A percentile compares a stretch with the other conserved stretches of the same genome.
Evolutionary conservation across 2,329 filamentous ascomycete genomes (phyloP).

Genomic region (Colletotrichum echinochloae): DNA sequence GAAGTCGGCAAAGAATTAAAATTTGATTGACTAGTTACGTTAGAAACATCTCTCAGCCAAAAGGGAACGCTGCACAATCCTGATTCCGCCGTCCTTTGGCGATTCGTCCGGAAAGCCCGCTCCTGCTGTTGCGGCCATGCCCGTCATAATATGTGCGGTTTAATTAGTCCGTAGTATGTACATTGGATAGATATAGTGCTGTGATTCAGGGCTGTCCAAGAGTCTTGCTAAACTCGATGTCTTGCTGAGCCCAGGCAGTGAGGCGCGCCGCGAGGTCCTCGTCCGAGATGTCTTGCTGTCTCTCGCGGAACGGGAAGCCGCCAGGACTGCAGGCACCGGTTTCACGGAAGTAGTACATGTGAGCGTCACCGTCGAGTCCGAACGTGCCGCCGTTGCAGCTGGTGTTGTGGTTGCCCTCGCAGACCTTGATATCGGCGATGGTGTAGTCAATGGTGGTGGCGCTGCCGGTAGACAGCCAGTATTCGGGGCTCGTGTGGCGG

Average conservation of each 20-base stretch:
- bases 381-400: slow-evolving; percentile 64
- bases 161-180: neutral
- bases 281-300: slow-evolving; percentile 46
- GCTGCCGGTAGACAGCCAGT: slow-evolving; percentile 64
- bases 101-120: slow-evolving; percentile 9
- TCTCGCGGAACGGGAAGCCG: slow-evolving; percentile 35
- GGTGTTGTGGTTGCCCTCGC: slow-evolving; percentile 60
- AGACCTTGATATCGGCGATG: slow-evolving; percentile 57
- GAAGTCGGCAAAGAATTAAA: slow-evolving; percentile 3
- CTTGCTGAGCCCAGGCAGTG: slow-evolving; percentile 51
- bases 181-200: neutral
- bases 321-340: slow-evolving; percentile 55
- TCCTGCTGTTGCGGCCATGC: slow-evolving; percentile 25
- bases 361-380: slow-evolving; percentile 59
- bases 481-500: slow-evolving; percentile 77
- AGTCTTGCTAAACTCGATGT: slow-evolving; percentile 45
- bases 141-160: slow-evolving; percentile 12
- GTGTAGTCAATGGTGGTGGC: slow-evolving; percentile 52
- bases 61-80: neutral
- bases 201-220: neutral
- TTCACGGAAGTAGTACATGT: slow-evolving; percentile 61
- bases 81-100: neutral
- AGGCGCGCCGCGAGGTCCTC: slow-evolving; percentile 54
- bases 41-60: slow-evolving; percentile 4
- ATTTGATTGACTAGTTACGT: slow-evolving; percentile 30